phyloP scores from a whole-genome alignment of 352 stramenopile species.

The Phytophthora cactorum region DNA sequence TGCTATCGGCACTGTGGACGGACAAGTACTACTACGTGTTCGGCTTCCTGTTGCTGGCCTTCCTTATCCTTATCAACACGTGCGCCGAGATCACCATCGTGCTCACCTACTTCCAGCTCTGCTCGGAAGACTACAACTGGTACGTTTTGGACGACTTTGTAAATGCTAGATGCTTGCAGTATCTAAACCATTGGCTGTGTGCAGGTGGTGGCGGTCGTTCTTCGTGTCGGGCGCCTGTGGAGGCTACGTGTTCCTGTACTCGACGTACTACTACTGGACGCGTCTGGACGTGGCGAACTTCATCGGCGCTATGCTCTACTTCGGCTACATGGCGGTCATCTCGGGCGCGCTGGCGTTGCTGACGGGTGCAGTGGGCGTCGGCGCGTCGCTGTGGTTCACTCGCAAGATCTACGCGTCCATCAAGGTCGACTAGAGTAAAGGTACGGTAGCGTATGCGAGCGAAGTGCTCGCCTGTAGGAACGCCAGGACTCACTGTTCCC shows the following conservation, averaged over 20 bases:
- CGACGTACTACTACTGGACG: slow-evolving; percentile 98
- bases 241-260: slow-evolving; percentile 99
- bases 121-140: slow-evolving; percentile 99
- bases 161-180: not conserved
- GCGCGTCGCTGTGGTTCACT: slow-evolving; percentile 98
- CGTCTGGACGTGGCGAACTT: slow-evolving; percentile 95
- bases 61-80: slow-evolving; percentile 98
- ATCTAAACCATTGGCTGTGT: slow-evolving; percentile 4
- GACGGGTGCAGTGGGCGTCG: slow-evolving; percentile 96
- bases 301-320: slow-evolving; percentile 94
- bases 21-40: slow-evolving; percentile 99
- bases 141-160: slow-evolving; percentile 50
- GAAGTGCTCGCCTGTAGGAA: slow-evolving; percentile 22
- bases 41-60: slow-evolving; percentile 98
- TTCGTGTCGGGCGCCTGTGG: slow-evolving; percentile 96
- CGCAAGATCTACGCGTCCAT: slow-evolving; percentile 96
- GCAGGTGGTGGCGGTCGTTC: slow-evolving; percentile 98
- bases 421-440: slow-evolving; percentile 47
- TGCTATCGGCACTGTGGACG: slow-evolving; percentile 98
- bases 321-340: slow-evolving; percentile 99
- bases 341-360: slow-evolving; percentile 96
- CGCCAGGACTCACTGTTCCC: slow-evolving; percentile 4
- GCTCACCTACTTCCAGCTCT: slow-evolving; percentile 99
- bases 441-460: slow-evolving; percentile 15
- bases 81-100: slow-evolving; percentile 99